These are phyloP conservation scores for Penicillium dipodomyicola DNA, from an alignment of 495 filamentous ascomycete genomes.

Conservation along the genomic window DNA sequence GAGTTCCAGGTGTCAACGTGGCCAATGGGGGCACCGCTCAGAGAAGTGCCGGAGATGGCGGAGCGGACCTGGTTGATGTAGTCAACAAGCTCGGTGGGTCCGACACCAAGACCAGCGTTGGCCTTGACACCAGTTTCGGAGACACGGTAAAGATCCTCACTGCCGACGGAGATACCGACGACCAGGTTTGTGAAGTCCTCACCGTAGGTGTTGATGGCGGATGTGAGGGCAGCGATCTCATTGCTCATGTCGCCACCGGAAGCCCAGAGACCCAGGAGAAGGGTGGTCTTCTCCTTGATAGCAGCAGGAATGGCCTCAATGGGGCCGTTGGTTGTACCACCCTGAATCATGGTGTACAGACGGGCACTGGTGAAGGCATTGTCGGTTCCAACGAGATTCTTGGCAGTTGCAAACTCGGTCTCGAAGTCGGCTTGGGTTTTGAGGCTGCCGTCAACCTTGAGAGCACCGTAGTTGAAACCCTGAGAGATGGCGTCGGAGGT, in stretches of 20 bases:
- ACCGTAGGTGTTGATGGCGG: constrained; percentile 63
- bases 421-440: constrained; percentile 67
- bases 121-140: constrained; percentile 54
- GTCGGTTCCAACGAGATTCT: constrained; percentile 62
- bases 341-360: constrained; percentile 63
- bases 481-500: constrained; percentile 51
- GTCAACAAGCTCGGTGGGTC: constrained; percentile 55
- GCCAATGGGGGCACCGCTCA: constrained; percentile 60
- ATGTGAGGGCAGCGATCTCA: constrained; percentile 65
- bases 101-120: constrained; percentile 55
- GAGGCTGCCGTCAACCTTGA: constrained; percentile 57
- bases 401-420: constrained; percentile 66
- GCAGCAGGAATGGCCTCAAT: constrained; percentile 76
- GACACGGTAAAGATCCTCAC: constrained; percentile 85
- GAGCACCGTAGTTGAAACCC: constrained; percentile 84
- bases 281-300: constrained; percentile 65
- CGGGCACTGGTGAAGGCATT: constrained; percentile 72
- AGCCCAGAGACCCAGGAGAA: constrained; percentile 77
- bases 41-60: constrained; percentile 55
- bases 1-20: constrained; percentile 93
- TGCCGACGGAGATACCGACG: constrained; percentile 85
- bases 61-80: constrained; percentile 66
- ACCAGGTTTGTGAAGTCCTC: constrained; percentile 59
- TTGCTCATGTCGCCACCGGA: constrained; percentile 68
- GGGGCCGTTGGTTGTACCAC: constrained; percentile 55